Base-by-base conservation (phyloP, 805 yeast genomes). In the Cyberlindnera samutprakarnensis region DNA sequence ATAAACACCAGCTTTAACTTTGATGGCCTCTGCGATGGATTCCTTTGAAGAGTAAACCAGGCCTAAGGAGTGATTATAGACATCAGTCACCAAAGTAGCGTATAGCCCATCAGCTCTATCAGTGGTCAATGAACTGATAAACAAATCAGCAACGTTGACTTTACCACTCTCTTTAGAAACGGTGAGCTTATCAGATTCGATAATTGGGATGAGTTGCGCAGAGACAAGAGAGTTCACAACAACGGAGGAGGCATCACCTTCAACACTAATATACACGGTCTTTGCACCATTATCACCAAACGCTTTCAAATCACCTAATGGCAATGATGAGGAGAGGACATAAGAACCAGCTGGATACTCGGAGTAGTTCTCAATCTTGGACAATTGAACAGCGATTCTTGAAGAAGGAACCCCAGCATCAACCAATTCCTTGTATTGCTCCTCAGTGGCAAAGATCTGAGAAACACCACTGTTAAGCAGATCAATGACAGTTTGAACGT, bases 51-150 rank as follows among this genome's bases (percentile, higher is more conserved):
- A 90, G 61, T 87, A 92, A 8, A 90, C 96, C 18, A 90, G 68
- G 5, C 98, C 98, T 32, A 92, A 65, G 2, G 88, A 76, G 36
- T 78, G 78, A 37, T 83, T 77, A 35, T 76, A 64, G 22, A 54
- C 44, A 44, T 81, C 86, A 14, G 78, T 74, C 25, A 92, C 94
- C 33, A 92, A 63, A 1, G 98, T 85, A 10, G 96, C 72, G 61
- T 61, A 88, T 26, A 90, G 68, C 0, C 87, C 90, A 56, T 92
- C 98, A 5, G 69, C 62, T 50, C 98, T 77, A 56, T 92, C 98
- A 4, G 95, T 81, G 15, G 66, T 67, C 42, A 84, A 58, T 1
- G 73, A 57, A 10, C 74, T 58, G 14, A 70, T 47, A 34, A 84
- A 58, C 18, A 75, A 48, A 21, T 62, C 61, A 9, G 68, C 55